Base-by-base conservation (phyloP, 2,329 filamentous ascomycete genomes). In the Fusarium nisikadoi region DNA sequence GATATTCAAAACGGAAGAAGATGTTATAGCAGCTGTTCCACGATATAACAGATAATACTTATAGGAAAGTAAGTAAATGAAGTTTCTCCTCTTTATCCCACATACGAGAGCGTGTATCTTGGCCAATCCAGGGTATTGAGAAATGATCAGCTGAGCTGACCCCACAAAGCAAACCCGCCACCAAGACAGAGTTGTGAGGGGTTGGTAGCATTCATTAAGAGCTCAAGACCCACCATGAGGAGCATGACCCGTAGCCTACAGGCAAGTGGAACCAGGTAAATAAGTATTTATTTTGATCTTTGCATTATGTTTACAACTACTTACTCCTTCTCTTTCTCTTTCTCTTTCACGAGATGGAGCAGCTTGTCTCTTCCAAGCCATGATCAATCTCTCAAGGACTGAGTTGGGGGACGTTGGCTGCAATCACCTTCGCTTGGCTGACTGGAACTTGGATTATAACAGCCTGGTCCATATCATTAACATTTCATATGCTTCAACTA, bases 371-470 rank as follows among this genome's bases (percentile, higher is more conserved):
- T 29, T n/a, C n/a, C n/a, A n/a, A n/a, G n/a, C n/a, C n/a, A n/a
- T n/a, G n/a, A n/a, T n/a, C n/a, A n/a, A n/a, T 25, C 10, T 43
- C 16, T 19, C 10, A 25, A 25, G 8, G 11, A 19, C 8, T 8
- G 16, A 25, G 23, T 19, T 25, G 1, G 23, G 8, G 7, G 8
- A 13, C 33, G 8, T 35, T 35, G 8, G 4, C 17, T 25, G 17
- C 17, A 8, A 27, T 45, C 8, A 4, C 19, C 23, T 13, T 10
- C 12, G 12, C 12, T 46, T 45, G 25, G 12, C 8, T 25, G 14
- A 17, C 6, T 19, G 1, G 4, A 25, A 12, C 17, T 23, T 8
- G 5, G 8, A 3, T 25, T 11, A 2, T 10, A 3, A 3, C 3
- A 31, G 45, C 7, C 20, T 17, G 10, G 4, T 6, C 17, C 11